Conservation (phyloP, 2,329 filamentous ascomycete species). For the Apiospora pterosperma region DNA sequence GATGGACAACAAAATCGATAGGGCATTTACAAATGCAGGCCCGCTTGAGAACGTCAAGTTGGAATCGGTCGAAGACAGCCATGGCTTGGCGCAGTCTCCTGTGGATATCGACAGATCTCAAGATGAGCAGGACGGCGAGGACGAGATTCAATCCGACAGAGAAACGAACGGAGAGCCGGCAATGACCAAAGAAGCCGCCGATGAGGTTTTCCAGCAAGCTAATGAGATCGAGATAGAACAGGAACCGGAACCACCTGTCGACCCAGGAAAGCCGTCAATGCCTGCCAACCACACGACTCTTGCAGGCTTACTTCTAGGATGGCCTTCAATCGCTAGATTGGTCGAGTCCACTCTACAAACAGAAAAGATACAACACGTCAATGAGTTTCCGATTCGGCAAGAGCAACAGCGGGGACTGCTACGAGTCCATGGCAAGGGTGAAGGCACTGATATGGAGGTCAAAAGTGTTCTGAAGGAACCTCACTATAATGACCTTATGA, state of each 20-base stretch:
- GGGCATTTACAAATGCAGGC: slow-evolving; percentile 10
- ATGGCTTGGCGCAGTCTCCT: slow-evolving; percentile 21
- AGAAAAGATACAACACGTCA: slow-evolving; percentile 52
- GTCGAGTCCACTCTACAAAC: slow-evolving; percentile 48
- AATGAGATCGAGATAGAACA: slow-evolving; percentile 46
- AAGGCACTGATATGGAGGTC: slow-evolving; percentile 57
- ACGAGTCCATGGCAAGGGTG: slow-evolving; percentile 74
- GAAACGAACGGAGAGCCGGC: slow-evolving; percentile 22
- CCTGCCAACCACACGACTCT: slow-evolving; percentile 85
- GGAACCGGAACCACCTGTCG: slow-evolving; percentile 49
- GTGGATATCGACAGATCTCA: slow-evolving; percentile 5
- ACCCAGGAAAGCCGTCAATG: slow-evolving; percentile 64
- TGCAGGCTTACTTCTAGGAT: slow-evolving; percentile 76
- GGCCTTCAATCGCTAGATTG: slow-evolving; percentile 65
- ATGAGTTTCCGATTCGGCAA: slow-evolving; percentile 71
- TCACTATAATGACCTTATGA: slow-evolving; percentile 30
- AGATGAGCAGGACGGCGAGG: slow-evolving; percentile 16
- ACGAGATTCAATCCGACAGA: slow-evolving; percentile 23
- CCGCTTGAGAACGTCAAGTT: not conserved
- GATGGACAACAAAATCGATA: slow-evolving; percentile 11
- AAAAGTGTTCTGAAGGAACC: slow-evolving; percentile 45
- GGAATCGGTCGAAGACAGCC: slow-evolving; percentile 12
- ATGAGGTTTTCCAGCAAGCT: slow-evolving; percentile 29
- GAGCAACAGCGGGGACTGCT: slow-evolving; percentile 74
- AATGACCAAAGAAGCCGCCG: slow-evolving; percentile 26